Conservation (phyloP, 2,329 filamentous ascomycete species). For the Stenocarpella maydis region DNA sequence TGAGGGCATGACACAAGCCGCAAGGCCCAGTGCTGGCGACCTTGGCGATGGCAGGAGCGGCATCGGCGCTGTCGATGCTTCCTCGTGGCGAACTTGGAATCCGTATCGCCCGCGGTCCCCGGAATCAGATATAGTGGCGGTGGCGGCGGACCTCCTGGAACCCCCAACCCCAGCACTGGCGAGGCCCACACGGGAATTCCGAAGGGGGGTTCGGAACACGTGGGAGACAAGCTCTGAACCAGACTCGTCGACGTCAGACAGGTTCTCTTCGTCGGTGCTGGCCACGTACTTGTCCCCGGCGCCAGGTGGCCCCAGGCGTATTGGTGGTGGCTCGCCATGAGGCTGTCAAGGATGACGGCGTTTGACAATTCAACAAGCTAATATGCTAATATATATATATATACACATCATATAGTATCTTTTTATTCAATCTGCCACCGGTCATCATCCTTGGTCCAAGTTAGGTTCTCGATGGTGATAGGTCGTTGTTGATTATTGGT, state of each 20-base stretch:
- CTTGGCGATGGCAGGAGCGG: not conserved
- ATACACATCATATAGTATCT: no score
- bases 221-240: constrained; percentile 16
- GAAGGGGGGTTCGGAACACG: not conserved
- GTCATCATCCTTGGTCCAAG: no score
- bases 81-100: not conserved
- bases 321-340: not conserved
- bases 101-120: not conserved
- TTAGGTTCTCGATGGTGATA: no score
- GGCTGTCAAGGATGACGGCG: no score
- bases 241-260: not conserved
- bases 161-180: not conserved
- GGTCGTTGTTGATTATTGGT: no score
- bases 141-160: not conserved
- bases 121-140: not conserved
- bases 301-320: not conserved
- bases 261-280: not conserved
- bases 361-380: not conserved
- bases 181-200: not conserved
- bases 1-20: not conserved
- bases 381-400: no score
- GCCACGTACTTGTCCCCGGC: constrained; percentile 7
- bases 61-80: not conserved
- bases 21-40: not conserved
- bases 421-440: no score